A percentile compares a stretch with the other conserved stretches of the same genome.
These are phyloP conservation scores for Debaryomyces nepalensis DNA, from an alignment of 1,139 yeast genomes.

Conservation along the genomic window DNA sequence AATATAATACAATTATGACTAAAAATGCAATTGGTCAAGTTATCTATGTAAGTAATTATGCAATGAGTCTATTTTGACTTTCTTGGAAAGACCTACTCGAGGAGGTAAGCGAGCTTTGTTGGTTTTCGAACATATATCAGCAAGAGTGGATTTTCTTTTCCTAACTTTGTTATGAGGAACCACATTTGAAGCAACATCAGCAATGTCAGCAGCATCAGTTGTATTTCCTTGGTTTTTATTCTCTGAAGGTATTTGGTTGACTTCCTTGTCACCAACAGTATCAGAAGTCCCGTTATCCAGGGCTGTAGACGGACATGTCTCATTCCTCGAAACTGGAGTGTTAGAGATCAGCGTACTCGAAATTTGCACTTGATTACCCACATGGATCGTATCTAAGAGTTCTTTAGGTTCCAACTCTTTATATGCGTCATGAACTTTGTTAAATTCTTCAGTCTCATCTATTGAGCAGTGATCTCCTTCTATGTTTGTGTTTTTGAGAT, in stretches of 20 bases:
- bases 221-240: too few relatives aligned
- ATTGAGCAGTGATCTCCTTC: slow-evolving; percentile 7
- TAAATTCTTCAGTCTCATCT: slow-evolving; percentile 2
- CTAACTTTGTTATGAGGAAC: slow-evolving; percentile 1
- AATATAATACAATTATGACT: not conserved
- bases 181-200: too few relatives aligned
- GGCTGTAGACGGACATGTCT: too few relatives aligned
- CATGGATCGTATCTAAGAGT: too few relatives aligned
- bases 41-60: slow-evolving; percentile 27
- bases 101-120: slow-evolving; percentile 18
- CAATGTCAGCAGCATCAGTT: too few relatives aligned
- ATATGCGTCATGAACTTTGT: not conserved
- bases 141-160: slow-evolving; percentile 19
- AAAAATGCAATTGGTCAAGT: slow-evolving; percentile 7
- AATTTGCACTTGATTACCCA: too few relatives aligned
- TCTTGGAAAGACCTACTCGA: slow-evolving; percentile 40
- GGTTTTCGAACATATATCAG: slow-evolving; percentile 25
- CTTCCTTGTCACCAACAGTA: too few relatives aligned
- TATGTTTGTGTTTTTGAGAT: slow-evolving; percentile 8
- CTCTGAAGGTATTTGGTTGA: too few relatives aligned
- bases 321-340: too few relatives aligned
- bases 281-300: slow-evolving; percentile 33
- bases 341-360: too few relatives aligned
- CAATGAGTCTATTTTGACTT: slow-evolving; percentile 35
- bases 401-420: too few relatives aligned